A percentile compares a stretch with the other conserved stretches of the same genome.
phyloP scores from a whole-genome alignment of 495 filamentous ascomycete species.

The Diplogelasinospora grovesii region DNA sequence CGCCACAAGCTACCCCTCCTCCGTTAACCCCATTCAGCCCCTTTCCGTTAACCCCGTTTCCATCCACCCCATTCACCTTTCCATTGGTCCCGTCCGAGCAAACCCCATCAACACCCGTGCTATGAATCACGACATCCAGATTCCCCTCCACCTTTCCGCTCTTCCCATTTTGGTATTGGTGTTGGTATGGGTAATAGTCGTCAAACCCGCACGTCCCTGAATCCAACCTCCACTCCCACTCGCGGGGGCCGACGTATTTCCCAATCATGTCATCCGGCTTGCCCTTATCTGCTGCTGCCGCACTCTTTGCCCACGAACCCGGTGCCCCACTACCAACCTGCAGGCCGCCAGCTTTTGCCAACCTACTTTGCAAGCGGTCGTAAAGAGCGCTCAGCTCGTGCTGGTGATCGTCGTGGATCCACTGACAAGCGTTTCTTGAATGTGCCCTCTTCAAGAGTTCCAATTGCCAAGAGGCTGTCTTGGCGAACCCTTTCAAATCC shows the following conservation, averaged over 20 bases:
- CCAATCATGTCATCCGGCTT: slow-evolving; percentile 21
- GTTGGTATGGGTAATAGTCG: no score
- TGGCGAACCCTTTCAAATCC: slow-evolving; percentile 34
- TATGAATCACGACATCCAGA: no score
- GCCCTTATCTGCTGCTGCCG: slow-evolving; percentile 5
- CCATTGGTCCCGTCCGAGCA: no score
- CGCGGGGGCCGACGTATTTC: slow-evolving; percentile 14
- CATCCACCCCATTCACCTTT: background rate
- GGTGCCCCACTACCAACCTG: slow-evolving; percentile 9
- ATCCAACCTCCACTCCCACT: slow-evolving; percentile 17
- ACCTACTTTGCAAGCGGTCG: slow-evolving; percentile 3
- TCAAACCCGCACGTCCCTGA: no score
- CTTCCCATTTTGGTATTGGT: no score
- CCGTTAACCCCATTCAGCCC: no score
- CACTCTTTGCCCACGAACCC: slow-evolving; percentile 13
- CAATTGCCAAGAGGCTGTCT: slow-evolving; percentile 41
- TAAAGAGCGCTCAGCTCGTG: slow-evolving; percentile 13
- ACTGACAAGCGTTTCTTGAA: slow-evolving; percentile 25
- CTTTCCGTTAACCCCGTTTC: background rate
- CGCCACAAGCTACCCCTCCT: background rate
- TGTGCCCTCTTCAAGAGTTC: slow-evolving; percentile 44
- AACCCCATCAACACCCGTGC: no score
- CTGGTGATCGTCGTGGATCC: slow-evolving; percentile 29
- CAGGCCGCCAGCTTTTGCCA: slow-evolving; percentile 10
- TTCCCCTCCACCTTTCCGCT: no score